phyloP scores from a whole-genome alignment of 768 basidiomycete genomes.

The Phylloporus arenicola region DNA sequence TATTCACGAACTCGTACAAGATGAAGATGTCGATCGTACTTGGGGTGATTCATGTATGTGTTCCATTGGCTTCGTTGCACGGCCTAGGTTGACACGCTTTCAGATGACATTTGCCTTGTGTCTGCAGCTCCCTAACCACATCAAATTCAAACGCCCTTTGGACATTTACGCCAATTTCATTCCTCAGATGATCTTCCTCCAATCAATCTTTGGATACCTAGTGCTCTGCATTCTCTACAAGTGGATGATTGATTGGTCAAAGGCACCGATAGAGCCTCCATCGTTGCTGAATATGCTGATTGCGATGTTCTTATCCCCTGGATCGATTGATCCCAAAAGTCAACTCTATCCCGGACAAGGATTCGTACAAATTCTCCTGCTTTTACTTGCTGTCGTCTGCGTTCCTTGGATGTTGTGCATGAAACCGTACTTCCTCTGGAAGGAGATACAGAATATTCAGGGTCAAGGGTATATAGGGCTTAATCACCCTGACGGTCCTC shows the following conservation, averaged over 20 bases:
- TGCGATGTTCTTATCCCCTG: conserved; percentile 91
- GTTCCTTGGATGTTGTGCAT: conserved; percentile 92
- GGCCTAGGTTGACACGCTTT: conserved; percentile 11
- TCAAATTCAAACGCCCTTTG: conserved; percentile 81
- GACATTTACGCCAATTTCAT: conserved; percentile 95
- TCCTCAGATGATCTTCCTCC: conserved; percentile 95
- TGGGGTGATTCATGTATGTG: conserved; percentile 88
- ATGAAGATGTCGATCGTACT: conserved; percentile 99
- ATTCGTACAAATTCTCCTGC: conserved; percentile 72
- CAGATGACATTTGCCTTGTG: conserved; percentile 99
- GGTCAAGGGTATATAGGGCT: conserved; percentile 79
- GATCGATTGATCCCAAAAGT: conserved; percentile 57
- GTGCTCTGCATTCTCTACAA: conserved; percentile 94
- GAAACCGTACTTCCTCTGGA: conserved; percentile 90
- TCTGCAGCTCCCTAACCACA: conserved; percentile 91
- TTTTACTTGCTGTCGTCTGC: conserved; percentile 76
- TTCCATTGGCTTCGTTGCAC: conserved; percentile 8
- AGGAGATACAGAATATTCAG: conserved; percentile 81
- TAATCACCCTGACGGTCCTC: conserved; percentile 50
- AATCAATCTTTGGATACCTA: conserved; percentile 97
- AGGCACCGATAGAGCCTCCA: conserved; percentile 64
- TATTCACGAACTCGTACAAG: conserved; percentile 98
- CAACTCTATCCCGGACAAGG: conserved; percentile 86
- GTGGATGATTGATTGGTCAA: conserved; percentile 91
- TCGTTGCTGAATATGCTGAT: conserved; percentile 95